These are phyloP conservation scores for Solanum microdontum DNA, from an alignment of 257 asterid species.

Conservation along the genomic window DNA sequence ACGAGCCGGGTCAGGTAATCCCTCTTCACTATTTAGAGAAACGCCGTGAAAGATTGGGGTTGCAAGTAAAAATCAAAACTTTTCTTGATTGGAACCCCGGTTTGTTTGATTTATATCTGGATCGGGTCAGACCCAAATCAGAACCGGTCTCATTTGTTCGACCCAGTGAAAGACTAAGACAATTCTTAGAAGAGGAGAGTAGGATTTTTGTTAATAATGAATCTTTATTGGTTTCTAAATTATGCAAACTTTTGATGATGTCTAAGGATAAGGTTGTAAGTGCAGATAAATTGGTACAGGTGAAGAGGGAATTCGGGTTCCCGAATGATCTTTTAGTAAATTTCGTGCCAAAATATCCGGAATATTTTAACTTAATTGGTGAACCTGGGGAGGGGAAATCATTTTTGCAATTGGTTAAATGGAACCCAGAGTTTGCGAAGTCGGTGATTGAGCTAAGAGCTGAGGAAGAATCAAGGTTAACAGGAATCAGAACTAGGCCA, in stretches of 20 bases:
- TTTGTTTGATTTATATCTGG: slow-evolving; percentile 49
- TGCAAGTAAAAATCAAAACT: slow-evolving; percentile 25
- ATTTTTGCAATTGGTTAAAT: slow-evolving; percentile 44
- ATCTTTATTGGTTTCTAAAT: slow-evolving; percentile 40
- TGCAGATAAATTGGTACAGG: slow-evolving; percentile 62
- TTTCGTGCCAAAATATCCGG: slow-evolving; percentile 58
- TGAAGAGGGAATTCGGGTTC: slow-evolving; percentile 88
- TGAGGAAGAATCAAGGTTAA: slow-evolving; percentile 62
- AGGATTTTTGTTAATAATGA: slow-evolving; percentile 41
- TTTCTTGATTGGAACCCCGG: slow-evolving; percentile 64
- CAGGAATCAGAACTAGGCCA: slow-evolving; percentile 61
- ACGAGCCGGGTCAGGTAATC: slow-evolving; percentile 87
- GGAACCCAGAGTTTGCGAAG: slow-evolving; percentile 44
- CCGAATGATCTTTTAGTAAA: slow-evolving; percentile 67
- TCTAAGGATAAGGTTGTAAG: slow-evolving; percentile 50
- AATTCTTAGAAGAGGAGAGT: slow-evolving; percentile 54
- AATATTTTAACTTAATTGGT: slow-evolving; percentile 50
- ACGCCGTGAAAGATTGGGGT: slow-evolving; percentile 71
- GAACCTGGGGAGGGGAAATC: slow-evolving; percentile 61
- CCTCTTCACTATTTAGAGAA: slow-evolving; percentile 56
- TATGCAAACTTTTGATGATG: slow-evolving; percentile 85
- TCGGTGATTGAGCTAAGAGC: slow-evolving; percentile 68
- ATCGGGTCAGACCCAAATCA: slow-evolving; percentile 62
- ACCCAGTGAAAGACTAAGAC: slow-evolving; percentile 38
- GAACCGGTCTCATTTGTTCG: slow-evolving; percentile 47